Evolutionary conservation across 306 rosid genomes (phyloP).

Genomic region (Fragaria ananassa): DNA sequence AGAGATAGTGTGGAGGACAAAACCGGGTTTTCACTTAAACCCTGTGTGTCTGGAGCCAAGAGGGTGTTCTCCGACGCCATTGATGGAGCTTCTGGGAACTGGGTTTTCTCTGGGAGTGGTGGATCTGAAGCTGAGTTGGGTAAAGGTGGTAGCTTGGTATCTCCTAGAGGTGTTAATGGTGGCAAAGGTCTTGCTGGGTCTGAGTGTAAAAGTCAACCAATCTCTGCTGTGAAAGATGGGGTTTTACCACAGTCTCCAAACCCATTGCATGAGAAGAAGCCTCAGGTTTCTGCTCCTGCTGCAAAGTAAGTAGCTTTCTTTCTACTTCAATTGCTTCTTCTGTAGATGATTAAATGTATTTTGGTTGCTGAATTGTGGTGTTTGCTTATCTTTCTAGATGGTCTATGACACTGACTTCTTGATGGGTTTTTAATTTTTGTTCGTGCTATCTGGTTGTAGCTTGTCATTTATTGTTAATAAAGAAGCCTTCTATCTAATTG

Average conservation of each 20-base stretch:
- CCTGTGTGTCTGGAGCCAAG: conserved; percentile 64
- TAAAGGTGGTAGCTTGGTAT: conserved; percentile 57
- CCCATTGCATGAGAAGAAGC: conserved; percentile 64
- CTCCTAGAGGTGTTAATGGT: conserved; percentile 45
- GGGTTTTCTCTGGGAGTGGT: conserved; percentile 61
- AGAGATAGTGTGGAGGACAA: conserved; percentile 41
- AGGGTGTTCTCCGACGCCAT: conserved; percentile 89
- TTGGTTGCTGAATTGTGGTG: neutral
- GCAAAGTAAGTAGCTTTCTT: conserved; percentile 49
- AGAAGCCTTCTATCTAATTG: neutral
- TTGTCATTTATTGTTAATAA: neutral
- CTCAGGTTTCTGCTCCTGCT: conserved; percentile 64
- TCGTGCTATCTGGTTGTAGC: neutral
- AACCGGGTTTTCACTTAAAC: conserved; percentile 34
- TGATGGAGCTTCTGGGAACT: conserved; percentile 61
- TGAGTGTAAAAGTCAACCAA: conserved; percentile 41
- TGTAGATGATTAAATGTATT: neutral
- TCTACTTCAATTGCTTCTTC: neutral
- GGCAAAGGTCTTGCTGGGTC: conserved; percentile 36
- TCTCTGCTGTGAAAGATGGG: conserved; percentile 49
- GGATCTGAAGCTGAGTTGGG: conserved; percentile 62
- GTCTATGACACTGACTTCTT: neutral
- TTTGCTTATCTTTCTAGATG: neutral
- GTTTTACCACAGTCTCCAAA: conserved; percentile 44
- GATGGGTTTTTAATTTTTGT: neutral